Evolutionary conservation across 768 basidiomycete genomes (phyloP).

Genomic region (Tricholoma matsutake): DNA sequence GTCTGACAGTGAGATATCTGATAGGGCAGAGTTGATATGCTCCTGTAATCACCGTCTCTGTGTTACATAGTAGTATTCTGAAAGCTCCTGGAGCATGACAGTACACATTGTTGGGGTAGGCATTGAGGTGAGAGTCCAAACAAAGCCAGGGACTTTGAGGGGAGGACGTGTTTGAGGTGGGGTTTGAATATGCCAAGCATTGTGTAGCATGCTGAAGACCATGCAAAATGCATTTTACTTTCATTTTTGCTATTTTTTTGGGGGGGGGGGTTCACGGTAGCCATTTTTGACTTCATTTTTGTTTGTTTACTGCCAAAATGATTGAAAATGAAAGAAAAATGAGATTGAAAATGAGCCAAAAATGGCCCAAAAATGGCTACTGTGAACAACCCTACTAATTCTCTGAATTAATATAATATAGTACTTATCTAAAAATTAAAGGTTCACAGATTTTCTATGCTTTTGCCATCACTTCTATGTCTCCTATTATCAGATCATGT

Average conservation of each 20-base stretch:
- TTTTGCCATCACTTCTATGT: background rate
- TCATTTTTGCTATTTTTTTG: background rate
- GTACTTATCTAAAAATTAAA: background rate
- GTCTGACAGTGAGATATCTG: no score
- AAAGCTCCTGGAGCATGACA: no score
- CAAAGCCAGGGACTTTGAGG: no score
- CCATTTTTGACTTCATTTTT: background rate
- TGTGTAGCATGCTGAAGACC: background rate
- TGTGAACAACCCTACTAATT: background rate
- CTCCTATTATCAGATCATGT: constrained; percentile 1
- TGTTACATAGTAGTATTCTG: no score
- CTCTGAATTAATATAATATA: background rate
- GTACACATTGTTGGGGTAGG: no score
- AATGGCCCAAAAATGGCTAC: background rate
- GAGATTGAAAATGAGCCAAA: background rate
- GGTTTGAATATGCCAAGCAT: no score
- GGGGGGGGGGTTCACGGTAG: background rate
- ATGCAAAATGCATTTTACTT: background rate
- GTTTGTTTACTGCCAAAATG: background rate
- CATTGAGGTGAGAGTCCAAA: no score
- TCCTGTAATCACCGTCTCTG: no score
- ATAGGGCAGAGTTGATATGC: no score
- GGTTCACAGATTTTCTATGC: constrained; percentile 1
- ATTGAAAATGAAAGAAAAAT: background rate
- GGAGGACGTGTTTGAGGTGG: no score